phyloP scores from a whole-genome alignment of 129 eudicot species.

The Helianthus annuus region HanXRQr2.0-SUNRISE NC_035447.2:47461025-47461524 shows the following conservation, averaged over 20 bases:
- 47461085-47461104: conserved; percentile 58
- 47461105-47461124: conserved; percentile 71
- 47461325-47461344: neutral
- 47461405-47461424: conserved; percentile 91
- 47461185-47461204: conserved; percentile 6
- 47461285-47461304: conserved; percentile 10
- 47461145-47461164: neutral
- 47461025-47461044: conserved; percentile 45
- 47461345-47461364: conserved; percentile 1
- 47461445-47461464: conserved; percentile 96
- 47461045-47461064: conserved; percentile 74
- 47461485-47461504: neutral
- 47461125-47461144: neutral
- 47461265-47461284: conserved; percentile 87
- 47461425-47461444: conserved; percentile 97
- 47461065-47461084: conserved; percentile 61
- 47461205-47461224: conserved; percentile 51
- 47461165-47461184: too few species aligned
- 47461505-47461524: neutral
- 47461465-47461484: too few species aligned
- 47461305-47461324: neutral
- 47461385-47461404: conserved; percentile 9
- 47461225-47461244: conserved; percentile 67
- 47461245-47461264: conserved; percentile 96
- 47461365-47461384: conserved; percentile 8